phyloP scores from a whole-genome alignment of 1,284 basidiomycete genomes.

The Tylopilus orsonianus region DNA sequence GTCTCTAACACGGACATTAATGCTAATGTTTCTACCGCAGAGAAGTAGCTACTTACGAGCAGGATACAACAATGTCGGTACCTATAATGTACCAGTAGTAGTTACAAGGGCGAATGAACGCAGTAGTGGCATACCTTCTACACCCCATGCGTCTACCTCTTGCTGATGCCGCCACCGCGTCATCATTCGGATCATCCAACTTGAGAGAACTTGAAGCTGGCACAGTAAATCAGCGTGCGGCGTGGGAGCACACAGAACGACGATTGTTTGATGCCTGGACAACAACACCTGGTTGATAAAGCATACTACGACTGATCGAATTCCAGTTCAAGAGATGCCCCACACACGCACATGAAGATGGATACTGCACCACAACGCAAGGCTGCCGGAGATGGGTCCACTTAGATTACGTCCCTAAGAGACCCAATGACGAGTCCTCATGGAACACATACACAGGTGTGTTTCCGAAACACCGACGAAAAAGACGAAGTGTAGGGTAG shows the following conservation, averaged over 20 bases:
- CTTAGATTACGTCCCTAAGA: constrained; percentile 83
- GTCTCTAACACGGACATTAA: constrained; percentile 49
- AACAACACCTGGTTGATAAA: constrained; percentile 8
- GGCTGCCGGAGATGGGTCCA: constrained; percentile 39
- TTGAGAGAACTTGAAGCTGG: neutral
- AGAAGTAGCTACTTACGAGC: constrained; percentile 48
- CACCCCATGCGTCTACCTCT: constrained; percentile 81
- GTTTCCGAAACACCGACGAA: constrained; percentile 80
- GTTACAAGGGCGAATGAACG: constrained; percentile 15
- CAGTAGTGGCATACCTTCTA: constrained; percentile 62
- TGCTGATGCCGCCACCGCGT: constrained; percentile 74
- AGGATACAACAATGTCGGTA: constrained; percentile 78
- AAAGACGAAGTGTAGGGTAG: constrained; percentile 67
- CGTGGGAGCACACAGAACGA: too few relatives aligned
- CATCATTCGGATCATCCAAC: constrained; percentile 67
- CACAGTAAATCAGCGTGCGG: constrained; percentile 36
- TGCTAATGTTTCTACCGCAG: constrained; percentile 5
- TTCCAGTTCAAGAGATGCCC: constrained; percentile 79
- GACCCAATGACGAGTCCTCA: constrained; percentile 75
- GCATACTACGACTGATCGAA: constrained; percentile 48
- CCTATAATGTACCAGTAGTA: constrained; percentile 44
- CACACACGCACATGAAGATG: constrained; percentile 39
- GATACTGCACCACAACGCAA: constrained; percentile 12
- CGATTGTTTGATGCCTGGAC: too few relatives aligned
- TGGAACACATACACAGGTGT: constrained; percentile 77